A percentile compares a stretch with the other conserved stretches of the same genome.
These are phyloP conservation scores for Cryphonectria naterciae DNA, from an alignment of 2,329 filamentous ascomycete species.

Conservation along the genomic window DNA sequence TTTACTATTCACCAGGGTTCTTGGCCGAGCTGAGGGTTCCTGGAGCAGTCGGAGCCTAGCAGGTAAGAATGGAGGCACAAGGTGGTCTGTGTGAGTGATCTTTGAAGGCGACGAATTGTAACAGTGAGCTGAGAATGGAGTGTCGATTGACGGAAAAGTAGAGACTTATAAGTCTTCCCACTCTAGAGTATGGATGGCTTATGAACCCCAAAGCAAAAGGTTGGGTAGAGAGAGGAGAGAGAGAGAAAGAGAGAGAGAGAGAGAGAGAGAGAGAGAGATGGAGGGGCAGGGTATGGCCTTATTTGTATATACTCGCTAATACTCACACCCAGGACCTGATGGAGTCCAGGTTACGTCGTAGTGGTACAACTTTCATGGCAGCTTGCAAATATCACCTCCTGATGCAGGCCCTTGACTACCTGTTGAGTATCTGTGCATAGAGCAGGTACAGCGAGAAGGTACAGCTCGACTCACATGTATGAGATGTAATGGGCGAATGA, in stretches of 20 bases:
- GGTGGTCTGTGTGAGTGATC: background rate
- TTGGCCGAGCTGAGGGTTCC: background rate
- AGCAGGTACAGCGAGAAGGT: too few relatives aligned
- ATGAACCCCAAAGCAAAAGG: background rate
- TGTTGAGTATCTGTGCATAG: too few relatives aligned
- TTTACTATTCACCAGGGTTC: background rate
- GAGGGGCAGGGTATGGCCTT: background rate
- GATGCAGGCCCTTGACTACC: background rate
- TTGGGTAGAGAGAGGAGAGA: too few relatives aligned
- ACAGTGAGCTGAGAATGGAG: too few relatives aligned
- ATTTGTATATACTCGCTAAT: background rate
- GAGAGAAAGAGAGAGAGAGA: too few relatives aligned
- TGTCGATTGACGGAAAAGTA: background rate
- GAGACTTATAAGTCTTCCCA: background rate
- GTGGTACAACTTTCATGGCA: background rate
- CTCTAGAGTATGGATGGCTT: background rate
- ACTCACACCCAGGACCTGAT: background rate
- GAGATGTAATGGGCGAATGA: background rate
- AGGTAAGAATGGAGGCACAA: background rate
- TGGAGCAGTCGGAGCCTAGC: background rate
- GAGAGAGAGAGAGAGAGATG: too few relatives aligned
- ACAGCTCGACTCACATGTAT: too few relatives aligned
- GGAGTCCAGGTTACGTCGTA: background rate
- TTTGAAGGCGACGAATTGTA: background rate
- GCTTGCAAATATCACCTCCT: background rate